Percentiles rank a stretch among this genome's conserved stretches.
Evolutionary conservation across 2,329 filamentous ascomycete species (phyloP).

Genomic region (Calonectria pteridis): DNA sequence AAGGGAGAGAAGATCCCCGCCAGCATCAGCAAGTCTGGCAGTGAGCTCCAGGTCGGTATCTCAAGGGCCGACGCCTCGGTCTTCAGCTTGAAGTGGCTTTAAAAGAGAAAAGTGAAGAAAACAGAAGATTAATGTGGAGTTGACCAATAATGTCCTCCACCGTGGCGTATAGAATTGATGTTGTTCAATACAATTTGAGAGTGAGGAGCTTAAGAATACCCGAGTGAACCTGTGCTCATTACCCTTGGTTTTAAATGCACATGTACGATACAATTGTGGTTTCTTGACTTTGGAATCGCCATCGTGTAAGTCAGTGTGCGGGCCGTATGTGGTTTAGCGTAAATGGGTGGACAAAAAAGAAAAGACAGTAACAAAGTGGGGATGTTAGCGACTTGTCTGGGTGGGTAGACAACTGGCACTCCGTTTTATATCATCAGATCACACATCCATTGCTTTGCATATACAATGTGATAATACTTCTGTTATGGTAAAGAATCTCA

Average conservation of each 20-base stretch:
- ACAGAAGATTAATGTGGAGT: not conserved
- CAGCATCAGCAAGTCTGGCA: constrained; percentile 2
- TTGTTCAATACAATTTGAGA: not conserved
- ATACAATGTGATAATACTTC: too few relatives aligned
- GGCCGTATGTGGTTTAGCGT: not conserved
- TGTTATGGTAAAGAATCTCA: too few relatives aligned
- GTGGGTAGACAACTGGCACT: too few relatives aligned
- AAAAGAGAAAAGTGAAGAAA: not conserved
- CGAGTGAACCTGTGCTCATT: not conserved
- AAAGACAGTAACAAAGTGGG: not conserved
- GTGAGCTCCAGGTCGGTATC: constrained; percentile 10
- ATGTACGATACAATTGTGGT: not conserved
- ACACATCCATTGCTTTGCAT: too few relatives aligned
- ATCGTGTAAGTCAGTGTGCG: not conserved
- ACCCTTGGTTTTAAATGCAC: not conserved
- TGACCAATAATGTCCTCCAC: not conserved
- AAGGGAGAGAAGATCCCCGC: constrained; percentile 16
- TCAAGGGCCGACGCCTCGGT: constrained; percentile 7
- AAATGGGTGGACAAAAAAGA: not conserved
- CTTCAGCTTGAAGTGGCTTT: constrained; percentile 12
- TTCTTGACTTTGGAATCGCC: not conserved
- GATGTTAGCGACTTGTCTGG: too few relatives aligned
- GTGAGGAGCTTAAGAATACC: too few relatives aligned
- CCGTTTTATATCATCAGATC: too few relatives aligned
- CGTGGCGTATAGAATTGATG: not conserved